These are phyloP conservation scores for Fusarium annulatum DNA, from an alignment of 2,329 filamentous ascomycete genomes.

Conservation along the genomic window DNA sequence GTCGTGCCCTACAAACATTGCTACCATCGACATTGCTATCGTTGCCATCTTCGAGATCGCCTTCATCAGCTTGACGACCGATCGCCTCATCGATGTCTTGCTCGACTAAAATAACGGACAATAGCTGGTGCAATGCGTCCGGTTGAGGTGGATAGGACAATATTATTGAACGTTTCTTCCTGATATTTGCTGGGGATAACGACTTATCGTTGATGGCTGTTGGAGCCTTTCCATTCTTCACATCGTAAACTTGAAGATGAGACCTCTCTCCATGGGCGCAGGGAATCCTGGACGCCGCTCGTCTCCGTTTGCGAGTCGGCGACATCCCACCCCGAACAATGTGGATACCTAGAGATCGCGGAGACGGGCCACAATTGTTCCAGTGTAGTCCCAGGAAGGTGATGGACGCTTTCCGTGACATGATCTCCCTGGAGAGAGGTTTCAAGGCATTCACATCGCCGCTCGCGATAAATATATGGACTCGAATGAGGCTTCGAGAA, in stretches of 20 bases:
- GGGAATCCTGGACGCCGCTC: rapidly evolving
- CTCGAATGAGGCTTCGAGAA: neutral
- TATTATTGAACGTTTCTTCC: neutral
- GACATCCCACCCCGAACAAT: neutral
- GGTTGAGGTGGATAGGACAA: neutral
- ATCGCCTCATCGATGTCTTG: neutral
- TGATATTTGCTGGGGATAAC: neutral
- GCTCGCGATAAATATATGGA: neutral
- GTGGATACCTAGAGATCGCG: neutral
- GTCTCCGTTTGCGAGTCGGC: neutral
- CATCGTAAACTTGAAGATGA: neutral
- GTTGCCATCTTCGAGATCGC: neutral
- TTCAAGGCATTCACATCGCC: neutral
- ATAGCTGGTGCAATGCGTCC: neutral
- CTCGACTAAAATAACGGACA: neutral
- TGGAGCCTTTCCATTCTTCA: neutral
- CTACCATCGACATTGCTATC: neutral
- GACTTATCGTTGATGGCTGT: neutral
- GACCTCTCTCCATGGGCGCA: neutral
- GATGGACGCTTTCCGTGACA: neutral
- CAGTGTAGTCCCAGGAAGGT: neutral
- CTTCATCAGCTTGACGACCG: too few relatives aligned
- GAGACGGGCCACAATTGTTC: neutral
- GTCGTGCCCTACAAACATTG: neutral
- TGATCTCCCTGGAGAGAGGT: neutral